These are phyloP conservation scores for Tephrocybe sp. DNA, from an alignment of 768 basidiomycete genomes.

Conservation along the genomic window DNA sequence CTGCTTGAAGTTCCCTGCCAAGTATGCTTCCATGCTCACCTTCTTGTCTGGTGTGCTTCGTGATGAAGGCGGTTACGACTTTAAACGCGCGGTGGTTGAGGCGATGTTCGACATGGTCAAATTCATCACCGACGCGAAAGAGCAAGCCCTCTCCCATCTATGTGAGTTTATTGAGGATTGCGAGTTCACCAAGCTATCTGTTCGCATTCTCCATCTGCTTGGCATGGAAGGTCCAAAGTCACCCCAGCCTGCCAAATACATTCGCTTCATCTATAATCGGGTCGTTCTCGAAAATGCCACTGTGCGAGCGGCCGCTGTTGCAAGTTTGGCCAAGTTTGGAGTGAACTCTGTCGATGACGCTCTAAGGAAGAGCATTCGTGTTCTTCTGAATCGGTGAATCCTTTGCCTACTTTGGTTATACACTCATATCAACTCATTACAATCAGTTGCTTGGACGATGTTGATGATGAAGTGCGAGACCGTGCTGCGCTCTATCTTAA, in stretches of 20 bases:
- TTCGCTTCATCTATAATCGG: constrained; percentile 99
- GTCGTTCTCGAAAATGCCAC: constrained; percentile 98
- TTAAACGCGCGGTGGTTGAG: constrained; percentile 98
- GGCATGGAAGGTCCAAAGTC: constrained; percentile 96
- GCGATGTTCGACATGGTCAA: constrained; percentile 99
- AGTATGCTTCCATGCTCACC: constrained; percentile 94
- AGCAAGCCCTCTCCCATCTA: constrained; percentile 94
- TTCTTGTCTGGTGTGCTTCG: constrained; percentile 96
- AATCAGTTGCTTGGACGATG: constrained; percentile 89
- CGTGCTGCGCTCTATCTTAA: constrained; percentile 93
- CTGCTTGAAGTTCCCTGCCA: constrained; percentile 97
- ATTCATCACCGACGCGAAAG: constrained; percentile 92
- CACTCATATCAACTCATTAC: constrained; percentile 5
- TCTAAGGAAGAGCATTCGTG: constrained; percentile 82
- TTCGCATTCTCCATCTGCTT: constrained; percentile 91
- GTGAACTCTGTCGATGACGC: constrained; percentile 78
- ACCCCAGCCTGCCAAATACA: constrained; percentile 96
- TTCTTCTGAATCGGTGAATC: constrained; percentile 77
- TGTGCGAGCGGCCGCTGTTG: constrained; percentile 93
- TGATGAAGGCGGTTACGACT: constrained; percentile 99
- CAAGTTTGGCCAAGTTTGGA: constrained; percentile 95
- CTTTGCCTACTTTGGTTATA: not conserved
- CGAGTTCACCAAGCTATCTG: constrained; percentile 98
- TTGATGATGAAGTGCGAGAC: constrained; percentile 98
- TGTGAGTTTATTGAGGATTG: constrained; percentile 99